Evolutionary conservation across 345 rosid species (phyloP), one percentile per base, ranked within the genome.

Genomic region (Arabidopsis suecica): DNA sequence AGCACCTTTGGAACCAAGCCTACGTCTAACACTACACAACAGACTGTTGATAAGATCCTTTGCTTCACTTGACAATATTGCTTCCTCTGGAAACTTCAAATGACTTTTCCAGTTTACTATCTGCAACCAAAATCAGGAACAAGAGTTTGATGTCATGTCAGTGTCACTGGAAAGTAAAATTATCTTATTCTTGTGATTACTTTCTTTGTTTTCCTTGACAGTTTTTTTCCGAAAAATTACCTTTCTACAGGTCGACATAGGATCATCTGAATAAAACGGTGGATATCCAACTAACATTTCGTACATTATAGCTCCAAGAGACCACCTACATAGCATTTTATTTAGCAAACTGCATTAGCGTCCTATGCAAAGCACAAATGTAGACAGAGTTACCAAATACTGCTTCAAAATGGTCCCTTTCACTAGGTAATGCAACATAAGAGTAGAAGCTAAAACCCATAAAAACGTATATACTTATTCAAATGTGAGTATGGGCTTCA

Each of bases 201-300:
- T n/a, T 23, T 23, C 7, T 11, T 61, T 61, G 12, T 1, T 38
- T 63, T 55, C 12, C 16, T 34, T 65, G 47, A 32, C 33, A 1
- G 32, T 47, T 32, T 1, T 23, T 23, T 10, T 48, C 1, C 5
- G 12, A 16, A 4, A 4, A 33, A 13, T 63, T 84, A 91, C 97
- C 96, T 91, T 93, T 74, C 95, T 85, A 83, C 98, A 91, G 9
- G 97, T 92, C 73, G 97, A 85, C 97, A 92, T 87, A 2, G 99
- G 96, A 80, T 92, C 97, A 79, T 94, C 98, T n/a, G 98, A 91
- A 78, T 94, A 91, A 78, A 94, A 91, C 34, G 98, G 98, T 1
- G 97, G 97, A 81, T 94, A 94, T 3, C 97, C 98, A 63, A 90
- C 93, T 3, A 94, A 92, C 97, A 94, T 94, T 82, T 94, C 97